phyloP scores from a whole-genome alignment of 164 flowering plant species.

The Piper longum region DNA sequence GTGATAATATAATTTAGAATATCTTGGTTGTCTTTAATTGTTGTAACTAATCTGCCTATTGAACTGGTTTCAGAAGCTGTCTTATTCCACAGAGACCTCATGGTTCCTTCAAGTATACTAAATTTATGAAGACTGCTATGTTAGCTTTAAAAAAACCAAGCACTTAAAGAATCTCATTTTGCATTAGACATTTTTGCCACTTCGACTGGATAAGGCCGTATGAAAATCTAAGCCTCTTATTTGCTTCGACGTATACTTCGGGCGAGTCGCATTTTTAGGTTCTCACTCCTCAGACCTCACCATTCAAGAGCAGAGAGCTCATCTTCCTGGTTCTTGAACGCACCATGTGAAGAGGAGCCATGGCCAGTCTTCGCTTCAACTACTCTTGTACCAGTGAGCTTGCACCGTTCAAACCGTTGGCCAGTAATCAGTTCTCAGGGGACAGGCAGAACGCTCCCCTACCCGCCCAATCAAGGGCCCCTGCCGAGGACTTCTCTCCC shows the following conservation, averaged over 20 bases:
- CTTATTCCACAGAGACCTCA: too few relatives aligned
- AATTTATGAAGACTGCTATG: too few relatives aligned
- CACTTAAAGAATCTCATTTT: too few relatives aligned
- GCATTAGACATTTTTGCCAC: too few relatives aligned
- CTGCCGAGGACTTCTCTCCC: conserved; percentile 52
- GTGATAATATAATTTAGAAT: too few relatives aligned
- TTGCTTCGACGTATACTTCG: not conserved
- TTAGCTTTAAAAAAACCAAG: too few relatives aligned
- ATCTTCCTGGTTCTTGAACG: too few relatives aligned
- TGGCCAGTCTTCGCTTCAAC: not conserved
- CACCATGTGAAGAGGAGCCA: not conserved
- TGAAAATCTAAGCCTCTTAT: not conserved
- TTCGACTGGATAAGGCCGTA: not conserved
- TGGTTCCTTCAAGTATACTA: too few relatives aligned
- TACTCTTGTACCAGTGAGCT: not conserved
- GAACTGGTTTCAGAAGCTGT: too few relatives aligned
- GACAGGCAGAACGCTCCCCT: conserved; percentile 20
- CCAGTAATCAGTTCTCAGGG: conserved; percentile 9
- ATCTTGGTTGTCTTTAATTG: too few relatives aligned
- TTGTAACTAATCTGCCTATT: too few relatives aligned
- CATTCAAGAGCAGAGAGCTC: too few relatives aligned
- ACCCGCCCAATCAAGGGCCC: conserved; percentile 13
- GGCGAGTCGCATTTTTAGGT: not conserved
- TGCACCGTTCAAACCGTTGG: not conserved
- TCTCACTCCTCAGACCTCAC: not conserved